Base-by-base conservation (phyloP, 2,329 filamentous ascomycete species). In the Nothophaeocryptopus gaeumannii region DNA sequence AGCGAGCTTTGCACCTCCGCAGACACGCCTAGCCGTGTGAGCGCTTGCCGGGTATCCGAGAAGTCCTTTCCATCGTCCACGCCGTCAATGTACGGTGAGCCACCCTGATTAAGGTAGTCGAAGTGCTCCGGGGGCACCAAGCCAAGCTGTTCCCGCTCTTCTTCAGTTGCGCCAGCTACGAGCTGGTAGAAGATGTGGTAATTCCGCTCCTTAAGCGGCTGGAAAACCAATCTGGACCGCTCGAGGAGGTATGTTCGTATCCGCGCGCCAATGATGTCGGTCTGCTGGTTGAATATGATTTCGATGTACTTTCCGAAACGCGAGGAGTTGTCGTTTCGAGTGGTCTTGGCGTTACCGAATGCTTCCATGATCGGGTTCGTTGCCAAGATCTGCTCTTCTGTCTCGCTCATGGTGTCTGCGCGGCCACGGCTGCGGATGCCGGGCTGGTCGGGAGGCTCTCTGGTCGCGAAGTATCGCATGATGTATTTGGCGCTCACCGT, bases 331-430 rank as follows among this genome's bases (percentile, higher is more conserved):
- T 99, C 93, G 75, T 99, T 99, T 70, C 93, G 82, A 9, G 93
- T 99, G n/a, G 93, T 99, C 76, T 99, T 99, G 47, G 93, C 93
- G 76, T 99, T 99, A 70, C 93, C 93, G 67, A 99, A 99, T 31
- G 93, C 92, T 81, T 99, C 93, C 93, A 99, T 99, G 69, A 99
- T 96, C 34, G 93, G 93, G 70, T 99, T 99, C 46, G 93, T 99
- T 29, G 93, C 93, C 60, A 99, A 76, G 67, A 99, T 99, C 70
- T 95, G 91, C 76, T 99, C 92, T 74, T 99, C 93, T 1, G 93
- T 99, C 76, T 96, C 89, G 70, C 91, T 97, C 85, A 97, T 97
- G 58, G 85, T 86, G 64, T 85, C 83, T 34, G 75, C 74, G 63
- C 83, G 77, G 54, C 89, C 88, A 72, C 89, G 93, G 47, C 79